Evolutionary conservation across 2,329 filamentous ascomycete genomes (phyloP), one percentile per base, ranked within the genome.

Genomic region (Colletotrichum sp.): DNA sequence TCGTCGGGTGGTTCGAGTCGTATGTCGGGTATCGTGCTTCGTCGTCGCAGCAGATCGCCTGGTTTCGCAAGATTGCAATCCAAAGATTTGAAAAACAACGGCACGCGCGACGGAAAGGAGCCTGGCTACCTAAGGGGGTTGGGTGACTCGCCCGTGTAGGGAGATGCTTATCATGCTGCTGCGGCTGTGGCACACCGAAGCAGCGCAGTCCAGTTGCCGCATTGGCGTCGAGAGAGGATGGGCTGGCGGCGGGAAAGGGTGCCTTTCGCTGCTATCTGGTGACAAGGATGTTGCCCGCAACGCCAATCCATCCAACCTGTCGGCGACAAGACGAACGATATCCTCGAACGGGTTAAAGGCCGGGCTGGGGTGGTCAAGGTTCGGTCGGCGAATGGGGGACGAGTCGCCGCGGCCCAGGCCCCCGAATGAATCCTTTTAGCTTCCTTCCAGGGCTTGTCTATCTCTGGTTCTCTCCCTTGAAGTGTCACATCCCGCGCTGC

Each of bases 121-220:
- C 49, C 18, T 34, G 71, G 36, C 63, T 39, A 57, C 36, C 66
- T 55, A 67, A 67, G 71, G 67, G 72, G 71, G 75, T 68, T 71
- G 75, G 60, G 52, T 36, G 49, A 74, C 49, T 74, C 72, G 66
- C 26, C 57, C 52, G 18, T 49, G 60, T 32, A 67, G 34, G 62
- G 60, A 63, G 66, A 77, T 60, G 76, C 76, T 77, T 77, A 77
- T 77, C 74, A 73, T 72, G 73, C 72, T 69, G 59, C 57, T 52
- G 44, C 44, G 44, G 44, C 44, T 52, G 44, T 52, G 44, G 44
- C 44, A 52, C 60, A 65, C 49, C 63, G 62, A 64, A 28, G 62
- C 62, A 39, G 64, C 57, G 52, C 34, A 52, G 69, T 28, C 66
- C 32, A 55, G 32, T 63, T 44, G 49, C 70, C 32, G 69, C 76